Conservation (phyloP, 208 protist species). For the Crithidia bombi region DNA sequence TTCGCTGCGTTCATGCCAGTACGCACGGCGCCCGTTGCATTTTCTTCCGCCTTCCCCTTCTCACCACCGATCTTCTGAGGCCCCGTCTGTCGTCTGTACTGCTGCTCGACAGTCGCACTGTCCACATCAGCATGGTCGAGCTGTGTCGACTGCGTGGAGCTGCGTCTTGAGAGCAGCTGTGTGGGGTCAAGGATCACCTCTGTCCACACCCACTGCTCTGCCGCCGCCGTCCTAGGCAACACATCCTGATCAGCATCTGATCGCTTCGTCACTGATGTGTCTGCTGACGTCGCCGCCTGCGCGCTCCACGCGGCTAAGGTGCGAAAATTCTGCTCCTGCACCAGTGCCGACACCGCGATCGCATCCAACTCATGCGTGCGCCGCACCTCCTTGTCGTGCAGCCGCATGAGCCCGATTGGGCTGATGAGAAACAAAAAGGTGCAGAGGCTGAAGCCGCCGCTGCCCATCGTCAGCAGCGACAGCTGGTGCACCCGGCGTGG, state of each 20-base stretch:
- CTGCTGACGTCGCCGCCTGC: not conserved
- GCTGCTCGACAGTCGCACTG: not conserved
- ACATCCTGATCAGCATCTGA: no score
- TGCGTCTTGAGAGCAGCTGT: conserved; percentile 1
- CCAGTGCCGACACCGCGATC: conserved; percentile 41
- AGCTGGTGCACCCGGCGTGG: conserved; percentile 35
- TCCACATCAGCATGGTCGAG: no score
- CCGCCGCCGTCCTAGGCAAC: not conserved
- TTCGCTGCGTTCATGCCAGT: not conserved
- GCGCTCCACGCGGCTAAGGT: conserved; percentile 20
- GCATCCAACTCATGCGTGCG: conserved; percentile 45
- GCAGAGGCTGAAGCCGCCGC: conserved; percentile 20
- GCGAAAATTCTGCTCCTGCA: conserved; percentile 32
- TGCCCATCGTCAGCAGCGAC: conserved; percentile 8
- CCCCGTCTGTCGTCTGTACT: not conserved
- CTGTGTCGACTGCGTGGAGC: no score
- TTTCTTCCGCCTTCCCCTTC: not conserved
- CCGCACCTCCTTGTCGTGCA: conserved; percentile 25
- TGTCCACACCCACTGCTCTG: conserved; percentile 17
- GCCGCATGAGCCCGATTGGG: conserved; percentile 39
- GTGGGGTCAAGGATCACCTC: conserved; percentile 19
- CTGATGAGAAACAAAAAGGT: conserved; percentile 46
- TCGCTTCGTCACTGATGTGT: not conserved
- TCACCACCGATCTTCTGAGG: not conserved
- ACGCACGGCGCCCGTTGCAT: no score